A percentile compares a stretch with the other conserved stretches of the same genome.
These are phyloP conservation scores for Sanguinoderma infundibulare DNA, from an alignment of 1,284 basidiomycete species.

Conservation along the genomic window DNA sequence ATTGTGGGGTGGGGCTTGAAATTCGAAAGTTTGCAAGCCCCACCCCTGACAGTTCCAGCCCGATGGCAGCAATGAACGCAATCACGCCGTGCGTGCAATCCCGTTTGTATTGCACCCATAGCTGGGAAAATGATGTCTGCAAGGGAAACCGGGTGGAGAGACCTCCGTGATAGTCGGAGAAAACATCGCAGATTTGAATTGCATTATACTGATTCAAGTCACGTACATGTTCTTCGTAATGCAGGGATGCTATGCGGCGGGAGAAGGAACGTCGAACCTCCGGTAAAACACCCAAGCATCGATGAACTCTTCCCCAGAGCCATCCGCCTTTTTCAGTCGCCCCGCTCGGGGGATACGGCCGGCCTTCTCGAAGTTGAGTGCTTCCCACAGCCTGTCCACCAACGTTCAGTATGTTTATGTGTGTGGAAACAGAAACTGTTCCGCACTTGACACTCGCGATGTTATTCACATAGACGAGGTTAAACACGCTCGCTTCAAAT, in stretches of 20 bases:
- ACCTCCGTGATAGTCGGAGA: background rate
- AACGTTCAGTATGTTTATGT: background rate
- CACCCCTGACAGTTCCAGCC: background rate
- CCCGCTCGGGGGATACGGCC: conserved; percentile 90
- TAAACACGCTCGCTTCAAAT: conserved; percentile 91
- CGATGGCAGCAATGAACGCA: background rate
- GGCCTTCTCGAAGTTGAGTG: conserved; percentile 80
- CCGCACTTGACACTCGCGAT: conserved; percentile 65
- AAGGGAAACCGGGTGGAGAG: background rate
- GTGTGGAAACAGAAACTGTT: background rate
- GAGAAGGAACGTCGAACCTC: conserved; percentile 53
- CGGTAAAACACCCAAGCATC: conserved; percentile 90
- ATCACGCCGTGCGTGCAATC: background rate
- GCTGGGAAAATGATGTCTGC: background rate
- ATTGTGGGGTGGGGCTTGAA: no score
- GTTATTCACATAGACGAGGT: conserved; percentile 90
- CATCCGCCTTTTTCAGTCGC: conserved; percentile 67
- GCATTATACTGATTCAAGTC: background rate
- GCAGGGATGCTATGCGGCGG: conserved; percentile 1
- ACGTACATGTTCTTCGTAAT: background rate
- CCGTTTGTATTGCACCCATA: background rate
- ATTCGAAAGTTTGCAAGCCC: background rate
- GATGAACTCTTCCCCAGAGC: conserved; percentile 81
- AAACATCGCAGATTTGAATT: background rate
- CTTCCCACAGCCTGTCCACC: conserved; percentile 78